Evolutionary conservation across 139 green algal genomes (phyloP).

Genomic region (Tetradesmus obliquus): DNA sequence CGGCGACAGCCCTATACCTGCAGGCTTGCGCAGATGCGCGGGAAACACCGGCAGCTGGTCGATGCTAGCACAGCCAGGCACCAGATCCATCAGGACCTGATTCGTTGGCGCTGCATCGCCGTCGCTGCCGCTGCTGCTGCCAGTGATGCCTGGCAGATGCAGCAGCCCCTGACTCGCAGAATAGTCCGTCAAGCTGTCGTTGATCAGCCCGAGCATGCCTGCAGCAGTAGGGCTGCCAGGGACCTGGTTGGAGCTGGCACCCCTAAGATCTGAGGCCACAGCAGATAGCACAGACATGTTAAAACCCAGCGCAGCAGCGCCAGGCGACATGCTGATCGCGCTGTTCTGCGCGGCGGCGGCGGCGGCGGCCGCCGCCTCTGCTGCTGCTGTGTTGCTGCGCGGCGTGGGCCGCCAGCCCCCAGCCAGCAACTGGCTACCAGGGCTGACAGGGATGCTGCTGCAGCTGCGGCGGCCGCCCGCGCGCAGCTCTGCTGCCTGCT

Average conservation of each 20-base stretch:
- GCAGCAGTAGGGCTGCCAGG: neutral
- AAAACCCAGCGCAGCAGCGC: neutral
- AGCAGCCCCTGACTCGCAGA: neutral
- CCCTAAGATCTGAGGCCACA: neutral
- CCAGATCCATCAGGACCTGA: too few relatives aligned
- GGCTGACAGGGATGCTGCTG: neutral
- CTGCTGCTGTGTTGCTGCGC: neutral
- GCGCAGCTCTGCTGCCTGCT: slow-evolving; percentile 29
- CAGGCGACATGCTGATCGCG: neutral
- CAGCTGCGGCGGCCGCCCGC: neutral
- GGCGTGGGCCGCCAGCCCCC: neutral
- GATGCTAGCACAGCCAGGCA: neutral
- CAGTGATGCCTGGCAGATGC: neutral
- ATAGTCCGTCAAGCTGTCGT: too few relatives aligned
- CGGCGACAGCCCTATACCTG: neutral
- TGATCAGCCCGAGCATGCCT: neutral
- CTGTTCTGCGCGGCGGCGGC: neutral
- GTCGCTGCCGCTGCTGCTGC: neutral
- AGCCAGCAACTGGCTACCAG: neutral
- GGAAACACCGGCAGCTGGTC: neutral
- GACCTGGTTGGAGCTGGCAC: neutral
- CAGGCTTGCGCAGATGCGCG: neutral
- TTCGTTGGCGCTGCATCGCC: too few relatives aligned
- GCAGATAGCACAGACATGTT: neutral
- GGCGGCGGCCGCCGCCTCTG: neutral